Conservation (phyloP, 495 filamentous ascomycete genomes). For the Aspergillus ellipticus region DNA sequence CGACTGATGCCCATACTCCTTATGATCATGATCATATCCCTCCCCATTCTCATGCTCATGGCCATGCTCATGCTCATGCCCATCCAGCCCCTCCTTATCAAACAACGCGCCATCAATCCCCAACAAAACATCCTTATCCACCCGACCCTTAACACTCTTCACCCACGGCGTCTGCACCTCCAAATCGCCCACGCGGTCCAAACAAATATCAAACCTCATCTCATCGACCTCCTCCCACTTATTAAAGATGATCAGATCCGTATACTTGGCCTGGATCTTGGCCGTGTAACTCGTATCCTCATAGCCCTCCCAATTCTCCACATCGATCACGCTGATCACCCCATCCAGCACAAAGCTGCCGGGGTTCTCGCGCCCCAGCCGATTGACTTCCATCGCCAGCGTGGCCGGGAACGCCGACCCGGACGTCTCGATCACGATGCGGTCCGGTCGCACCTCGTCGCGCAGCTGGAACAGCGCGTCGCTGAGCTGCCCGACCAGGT, state of each 20-base stretch:
- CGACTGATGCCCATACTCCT: conserved; percentile 55
- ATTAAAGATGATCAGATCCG: conserved; percentile 90
- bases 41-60: conserved; percentile 25
- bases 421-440: conserved; percentile 90
- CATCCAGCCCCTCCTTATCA: conserved; percentile 39
- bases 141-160: conserved; percentile 72
- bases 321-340: conserved; percentile 88
- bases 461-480: conserved; percentile 72
- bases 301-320: conserved; percentile 96
- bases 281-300: conserved; percentile 87
- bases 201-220: conserved; percentile 69
- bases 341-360: conserved; percentile 77
- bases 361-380: conserved; percentile 54
- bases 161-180: conserved; percentile 77
- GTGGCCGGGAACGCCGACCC: conserved; percentile 88
- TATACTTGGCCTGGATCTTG: conserved; percentile 82
- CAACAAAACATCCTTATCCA: conserved; percentile 73
- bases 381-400: conserved; percentile 88
- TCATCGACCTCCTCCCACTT: conserved; percentile 84
- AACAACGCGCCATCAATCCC: conserved; percentile 83
- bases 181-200: conserved; percentile 83
- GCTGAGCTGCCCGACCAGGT: conserved; percentile 85
- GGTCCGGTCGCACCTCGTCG: conserved; percentile 58
- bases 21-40: conserved; percentile 33
- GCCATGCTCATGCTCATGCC: conserved; percentile 19